Evolutionary conservation across 2,329 filamentous ascomycete species (phyloP).

Genomic region (Ophiocordyceps camponoti-saundersi): DNA sequence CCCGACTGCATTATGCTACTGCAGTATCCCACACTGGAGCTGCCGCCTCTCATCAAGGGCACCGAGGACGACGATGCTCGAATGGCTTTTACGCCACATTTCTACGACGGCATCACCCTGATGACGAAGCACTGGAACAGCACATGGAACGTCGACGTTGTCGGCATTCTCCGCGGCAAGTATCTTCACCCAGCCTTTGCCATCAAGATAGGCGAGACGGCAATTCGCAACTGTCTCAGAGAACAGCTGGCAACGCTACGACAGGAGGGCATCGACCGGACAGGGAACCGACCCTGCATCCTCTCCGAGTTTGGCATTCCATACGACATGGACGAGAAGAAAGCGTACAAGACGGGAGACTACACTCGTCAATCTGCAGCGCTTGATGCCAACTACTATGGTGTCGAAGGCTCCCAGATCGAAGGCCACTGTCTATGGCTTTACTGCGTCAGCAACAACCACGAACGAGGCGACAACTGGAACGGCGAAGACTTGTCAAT

Average conservation of each 20-base stretch:
- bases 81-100: conserved; percentile 88
- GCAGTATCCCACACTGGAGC: conserved; percentile 80
- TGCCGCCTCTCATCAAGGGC: conserved; percentile 75
- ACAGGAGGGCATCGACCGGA: conserved; percentile 74
- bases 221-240: conserved; percentile 82
- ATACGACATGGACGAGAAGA: conserved; percentile 95
- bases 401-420: conserved; percentile 64
- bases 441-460: conserved; percentile 70
- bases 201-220: conserved; percentile 80
- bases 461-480: conserved; percentile 85
- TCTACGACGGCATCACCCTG: conserved; percentile 89
- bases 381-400: conserved; percentile 92
- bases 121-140: conserved; percentile 99
- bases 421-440: conserved; percentile 86
- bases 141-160: conserved; percentile 90
- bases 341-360: conserved; percentile 89
- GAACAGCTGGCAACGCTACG: conserved; percentile 73
- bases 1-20: conserved; percentile 74
- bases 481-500: conserved; percentile 96
- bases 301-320: conserved; percentile 95
- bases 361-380: conserved; percentile 85
- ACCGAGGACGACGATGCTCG: conserved; percentile 77
- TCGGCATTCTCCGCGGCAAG: conserved; percentile 75
- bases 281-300: conserved; percentile 76
- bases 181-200: conserved; percentile 84